Conservation (phyloP, 768 basidiomycete species). For the Fomitopsis pulvina region DNA sequence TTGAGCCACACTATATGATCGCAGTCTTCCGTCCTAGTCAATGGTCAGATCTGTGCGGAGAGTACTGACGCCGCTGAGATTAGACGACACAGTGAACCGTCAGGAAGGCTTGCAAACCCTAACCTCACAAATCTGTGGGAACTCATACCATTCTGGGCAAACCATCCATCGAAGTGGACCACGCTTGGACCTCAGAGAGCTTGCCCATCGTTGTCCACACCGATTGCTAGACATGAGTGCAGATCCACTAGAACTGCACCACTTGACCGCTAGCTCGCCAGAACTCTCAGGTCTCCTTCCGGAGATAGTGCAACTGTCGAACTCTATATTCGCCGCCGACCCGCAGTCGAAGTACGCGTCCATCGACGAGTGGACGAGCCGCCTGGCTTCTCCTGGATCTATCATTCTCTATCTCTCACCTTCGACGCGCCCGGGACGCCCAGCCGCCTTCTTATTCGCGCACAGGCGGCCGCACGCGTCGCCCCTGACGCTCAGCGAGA, state of each 20-base stretch:
- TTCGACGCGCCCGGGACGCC: neutral
- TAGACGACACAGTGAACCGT: too few relatives aligned
- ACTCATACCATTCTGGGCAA: too few relatives aligned
- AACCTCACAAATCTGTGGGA: too few relatives aligned
- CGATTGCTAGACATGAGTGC: too few relatives aligned
- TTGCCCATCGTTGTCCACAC: too few relatives aligned
- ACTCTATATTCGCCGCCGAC: conserved; percentile 17
- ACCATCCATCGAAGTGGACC: too few relatives aligned
- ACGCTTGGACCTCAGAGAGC: too few relatives aligned
- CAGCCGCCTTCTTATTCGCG: conserved; percentile 17
- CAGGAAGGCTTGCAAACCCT: too few relatives aligned
- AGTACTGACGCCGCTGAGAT: too few relatives aligned
- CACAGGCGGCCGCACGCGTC: conserved; percentile 10
- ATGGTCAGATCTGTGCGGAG: too few relatives aligned
- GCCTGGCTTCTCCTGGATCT: conserved; percentile 8
- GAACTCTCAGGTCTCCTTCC: neutral
- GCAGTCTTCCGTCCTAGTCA: too few relatives aligned
- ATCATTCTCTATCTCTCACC: conserved; percentile 16
- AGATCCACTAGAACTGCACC: neutral
- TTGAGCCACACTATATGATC: too few relatives aligned
- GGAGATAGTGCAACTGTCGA: conserved; percentile 13
- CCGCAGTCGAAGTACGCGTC: conserved; percentile 17
- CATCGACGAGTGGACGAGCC: conserved; percentile 11
- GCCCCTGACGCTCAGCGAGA: conserved; percentile 10
- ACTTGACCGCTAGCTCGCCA: neutral